Evolutionary conservation across 331 rosid genomes (phyloP).

Genomic region (Telfairia occidentalis): DNA sequence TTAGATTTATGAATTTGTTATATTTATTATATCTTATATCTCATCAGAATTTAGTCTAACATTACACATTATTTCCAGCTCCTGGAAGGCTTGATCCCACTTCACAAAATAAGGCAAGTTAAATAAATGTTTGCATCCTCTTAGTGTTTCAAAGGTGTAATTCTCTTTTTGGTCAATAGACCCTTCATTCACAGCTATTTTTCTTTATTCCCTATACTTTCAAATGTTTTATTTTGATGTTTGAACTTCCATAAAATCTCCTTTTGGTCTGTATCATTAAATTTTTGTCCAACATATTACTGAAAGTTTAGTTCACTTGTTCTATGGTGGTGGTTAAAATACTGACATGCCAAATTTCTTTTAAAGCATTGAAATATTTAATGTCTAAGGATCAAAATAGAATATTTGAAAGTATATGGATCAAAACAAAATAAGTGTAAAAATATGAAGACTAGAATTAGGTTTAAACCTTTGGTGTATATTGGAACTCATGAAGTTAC

Average conservation of each 20-base stretch:
- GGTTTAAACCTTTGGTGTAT: neutral
- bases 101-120: constrained; percentile 57
- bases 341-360: neutral
- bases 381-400: neutral
- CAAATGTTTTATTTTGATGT: neutral
- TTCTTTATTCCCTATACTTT: neutral
- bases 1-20: neutral
- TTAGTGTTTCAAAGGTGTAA: neutral
- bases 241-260: neutral
- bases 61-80: constrained; percentile 37
- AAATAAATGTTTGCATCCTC: neutral
- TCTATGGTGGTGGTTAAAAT: neutral
- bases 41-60: constrained; percentile 8
- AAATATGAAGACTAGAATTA: neutral
- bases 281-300: neutral
- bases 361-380: neutral
- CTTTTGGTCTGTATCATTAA: neutral
- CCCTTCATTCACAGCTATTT: neutral
- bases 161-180: neutral
- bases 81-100: constrained; percentile 24
- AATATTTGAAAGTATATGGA: too few species aligned
- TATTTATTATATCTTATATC: neutral
- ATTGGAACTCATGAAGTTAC: constrained; percentile 5
- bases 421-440: neutral
- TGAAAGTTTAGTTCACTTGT: neutral